These are phyloP conservation scores for Rhodosporidiobolus odoratus DNA, from an alignment of 768 basidiomycete species.

Conservation along the genomic window DNA sequence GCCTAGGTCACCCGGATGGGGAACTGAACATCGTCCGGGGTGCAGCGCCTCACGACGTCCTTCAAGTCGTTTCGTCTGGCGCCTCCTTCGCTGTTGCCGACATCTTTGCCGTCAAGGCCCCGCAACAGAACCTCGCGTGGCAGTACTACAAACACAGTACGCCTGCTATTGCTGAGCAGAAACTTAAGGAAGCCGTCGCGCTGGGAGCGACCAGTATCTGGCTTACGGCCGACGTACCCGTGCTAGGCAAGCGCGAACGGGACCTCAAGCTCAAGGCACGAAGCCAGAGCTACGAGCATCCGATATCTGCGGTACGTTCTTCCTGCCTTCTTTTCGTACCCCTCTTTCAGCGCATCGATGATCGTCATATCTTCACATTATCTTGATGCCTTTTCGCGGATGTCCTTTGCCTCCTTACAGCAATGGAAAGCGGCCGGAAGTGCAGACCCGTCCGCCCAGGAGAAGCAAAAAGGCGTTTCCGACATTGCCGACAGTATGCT, in stretches of 20 bases:
- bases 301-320: constrained; percentile 5
- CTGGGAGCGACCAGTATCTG: constrained; percentile 42
- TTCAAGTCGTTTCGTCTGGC: constrained; percentile 58
- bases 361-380: neutral
- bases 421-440: constrained; percentile 18
- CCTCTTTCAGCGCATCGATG: no score
- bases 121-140: constrained; percentile 16
- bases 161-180: constrained; percentile 36
- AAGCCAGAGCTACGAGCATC: constrained; percentile 14
- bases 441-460: neutral
- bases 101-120: constrained; percentile 35
- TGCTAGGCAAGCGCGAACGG: constrained; percentile 35
- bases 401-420: neutral
- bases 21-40: constrained; percentile 76
- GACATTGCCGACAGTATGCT: constrained; percentile 10
- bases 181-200: constrained; percentile 43
- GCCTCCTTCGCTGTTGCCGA: constrained; percentile 48
- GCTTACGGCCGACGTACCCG: constrained; percentile 44
- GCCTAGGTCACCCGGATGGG: constrained; percentile 76
- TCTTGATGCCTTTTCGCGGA: neutral
- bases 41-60: constrained; percentile 60
- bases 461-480: constrained; percentile 6
- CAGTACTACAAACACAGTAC: constrained; percentile 12
- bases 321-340: neutral
- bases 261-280: constrained; percentile 33